These are phyloP conservation scores for Sporobolomyces roseus DNA, from an alignment of 768 basidiomycete genomes.

Conservation along the genomic window DNA sequence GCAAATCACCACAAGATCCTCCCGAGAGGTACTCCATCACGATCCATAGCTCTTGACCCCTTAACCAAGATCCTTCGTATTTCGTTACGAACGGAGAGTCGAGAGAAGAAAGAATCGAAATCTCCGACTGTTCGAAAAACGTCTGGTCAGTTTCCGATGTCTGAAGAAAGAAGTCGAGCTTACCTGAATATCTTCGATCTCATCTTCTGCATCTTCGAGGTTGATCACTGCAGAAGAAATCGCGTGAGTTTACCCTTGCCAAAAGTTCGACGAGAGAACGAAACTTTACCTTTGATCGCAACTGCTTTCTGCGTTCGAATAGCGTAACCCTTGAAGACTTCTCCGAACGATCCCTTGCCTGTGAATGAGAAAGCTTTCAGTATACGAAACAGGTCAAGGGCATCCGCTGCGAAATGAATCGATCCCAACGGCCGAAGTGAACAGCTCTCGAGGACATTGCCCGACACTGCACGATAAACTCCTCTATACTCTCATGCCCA, in stretches of 20 bases:
- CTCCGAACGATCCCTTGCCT: slow-evolving; percentile 99
- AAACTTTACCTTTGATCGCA: slow-evolving; percentile 69
- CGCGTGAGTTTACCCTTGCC: background rate
- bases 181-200: slow-evolving; percentile 88
- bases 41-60: slow-evolving; percentile 96
- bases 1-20: slow-evolving; percentile 65
- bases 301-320: slow-evolving; percentile 93
- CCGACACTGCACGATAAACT: too few species aligned
- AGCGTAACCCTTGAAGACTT: slow-evolving; percentile 99
- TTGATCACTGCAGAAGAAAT: slow-evolving; percentile 73
- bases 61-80: slow-evolving; percentile 89
- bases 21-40: slow-evolving; percentile 81
- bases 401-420: too few species aligned
- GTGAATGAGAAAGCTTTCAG: slow-evolving; percentile 20
- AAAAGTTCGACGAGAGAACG: background rate
- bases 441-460: too few species aligned
- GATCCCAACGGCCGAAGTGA: too few species aligned
- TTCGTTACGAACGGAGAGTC: slow-evolving; percentile 96
- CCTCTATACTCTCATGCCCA: too few species aligned
- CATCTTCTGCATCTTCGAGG: slow-evolving; percentile 97
- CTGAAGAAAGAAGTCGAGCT: background rate
- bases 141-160: background rate
- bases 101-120: slow-evolving; percentile 92
- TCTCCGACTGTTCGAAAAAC: slow-evolving; percentile 66
- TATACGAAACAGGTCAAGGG: too few species aligned